Evolutionary conservation across 2,329 filamentous ascomycete genomes (phyloP).

Genomic region (Pseudogymnoascus sp.): DNA sequence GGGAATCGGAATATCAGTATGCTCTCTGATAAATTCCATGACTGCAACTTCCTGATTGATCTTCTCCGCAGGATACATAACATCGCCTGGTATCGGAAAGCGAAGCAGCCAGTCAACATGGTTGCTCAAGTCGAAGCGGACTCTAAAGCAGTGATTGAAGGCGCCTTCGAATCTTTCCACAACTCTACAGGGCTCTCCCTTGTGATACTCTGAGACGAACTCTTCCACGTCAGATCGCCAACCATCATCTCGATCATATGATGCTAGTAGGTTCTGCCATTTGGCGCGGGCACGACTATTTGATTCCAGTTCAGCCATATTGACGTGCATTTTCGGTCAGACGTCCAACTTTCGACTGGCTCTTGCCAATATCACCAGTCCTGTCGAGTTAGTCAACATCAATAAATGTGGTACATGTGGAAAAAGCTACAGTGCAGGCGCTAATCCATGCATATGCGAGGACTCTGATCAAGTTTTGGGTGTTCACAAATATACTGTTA

Average conservation of each 20-base stretch:
- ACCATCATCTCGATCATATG: not conserved
- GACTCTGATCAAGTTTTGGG: too few species aligned
- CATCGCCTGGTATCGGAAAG: conserved; percentile 16
- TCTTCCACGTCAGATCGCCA: not conserved
- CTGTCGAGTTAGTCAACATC: too few species aligned
- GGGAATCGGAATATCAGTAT: conserved; percentile 16
- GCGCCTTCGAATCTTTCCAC: not conserved
- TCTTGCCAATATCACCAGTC: too few species aligned
- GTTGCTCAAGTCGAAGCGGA: not conserved
- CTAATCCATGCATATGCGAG: too few species aligned
- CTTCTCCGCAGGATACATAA: conserved; percentile 16
- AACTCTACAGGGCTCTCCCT: not conserved
- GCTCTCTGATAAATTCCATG: conserved; percentile 16
- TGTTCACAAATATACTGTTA: too few species aligned
- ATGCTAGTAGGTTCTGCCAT: not conserved
- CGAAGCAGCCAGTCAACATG: conserved; percentile 14
- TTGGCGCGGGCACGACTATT: not conserved
- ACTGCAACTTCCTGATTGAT: conserved; percentile 14
- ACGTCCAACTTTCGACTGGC: not conserved
- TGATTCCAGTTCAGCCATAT: not conserved
- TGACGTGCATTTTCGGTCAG: not conserved
- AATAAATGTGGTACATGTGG: too few species aligned
- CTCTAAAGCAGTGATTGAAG: not conserved
- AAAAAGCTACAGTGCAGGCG: too few species aligned
- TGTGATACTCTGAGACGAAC: not conserved